Evolutionary conservation across 1,284 basidiomycete genomes (phyloP).

Genomic region (Prillingera fragicola): DNA sequence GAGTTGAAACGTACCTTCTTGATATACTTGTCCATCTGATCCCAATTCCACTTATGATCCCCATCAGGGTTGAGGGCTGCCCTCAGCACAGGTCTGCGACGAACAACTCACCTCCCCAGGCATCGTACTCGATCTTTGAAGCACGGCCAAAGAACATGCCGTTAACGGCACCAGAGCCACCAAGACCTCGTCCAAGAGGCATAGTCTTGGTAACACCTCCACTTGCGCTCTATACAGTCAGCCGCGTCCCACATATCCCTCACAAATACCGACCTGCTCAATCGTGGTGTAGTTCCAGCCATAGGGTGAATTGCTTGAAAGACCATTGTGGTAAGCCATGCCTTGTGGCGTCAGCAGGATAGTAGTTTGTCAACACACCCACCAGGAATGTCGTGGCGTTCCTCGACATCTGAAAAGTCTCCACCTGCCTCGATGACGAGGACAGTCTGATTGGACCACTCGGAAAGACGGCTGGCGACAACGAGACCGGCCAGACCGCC

Average conservation of each 20-base stretch:
- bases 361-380: constrained; percentile 24
- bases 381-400: constrained; percentile 49
- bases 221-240: too few relatives aligned
- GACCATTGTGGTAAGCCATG: constrained; percentile 40
- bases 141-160: constrained; percentile 59
- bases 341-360: background rate
- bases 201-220: constrained; percentile 48
- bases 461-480: constrained; percentile 63
- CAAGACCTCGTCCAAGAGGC: constrained; percentile 64
- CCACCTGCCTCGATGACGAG: constrained; percentile 69
- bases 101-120: constrained; percentile 41
- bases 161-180: constrained; percentile 64
- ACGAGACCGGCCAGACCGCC: constrained; percentile 70
- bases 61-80: constrained; percentile 39
- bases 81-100: background rate
- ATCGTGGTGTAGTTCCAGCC: constrained; percentile 63
- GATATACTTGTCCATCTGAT: constrained; percentile 44
- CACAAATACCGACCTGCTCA: constrained; percentile 50
- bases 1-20: too few relatives aligned
- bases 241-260: too few relatives aligned
- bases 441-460: constrained; percentile 60
- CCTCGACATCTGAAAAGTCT: constrained; percentile 53
- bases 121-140: constrained; percentile 46
- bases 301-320: constrained; percentile 50
- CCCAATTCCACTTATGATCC: constrained; percentile 44